Conservation (phyloP, 345 rosid species). For the Acer yangbiense region DNA sequence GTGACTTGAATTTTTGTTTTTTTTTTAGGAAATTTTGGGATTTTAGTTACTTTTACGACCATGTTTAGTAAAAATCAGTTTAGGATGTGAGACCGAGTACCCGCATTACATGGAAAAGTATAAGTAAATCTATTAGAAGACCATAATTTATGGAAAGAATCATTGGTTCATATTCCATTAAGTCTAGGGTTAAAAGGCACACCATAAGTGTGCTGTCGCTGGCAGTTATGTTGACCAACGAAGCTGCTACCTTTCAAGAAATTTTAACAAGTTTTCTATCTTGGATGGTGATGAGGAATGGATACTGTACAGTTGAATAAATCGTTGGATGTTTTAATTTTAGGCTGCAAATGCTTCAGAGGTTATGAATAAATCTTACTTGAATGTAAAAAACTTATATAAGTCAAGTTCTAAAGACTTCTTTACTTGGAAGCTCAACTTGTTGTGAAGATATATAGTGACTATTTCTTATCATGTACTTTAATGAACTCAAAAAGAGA, state of each 20-base stretch:
- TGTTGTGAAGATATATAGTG: neutral
- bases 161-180: neutral
- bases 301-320: neutral
- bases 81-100: neutral
- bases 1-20: neutral
- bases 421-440: neutral
- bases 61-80: neutral
- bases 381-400: neutral
- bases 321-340: neutral
- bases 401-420: neutral
- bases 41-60: neutral
- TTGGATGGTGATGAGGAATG: neutral
- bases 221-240: neutral
- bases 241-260: conserved; percentile 3
- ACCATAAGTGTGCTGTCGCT: neutral
- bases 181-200: too few species aligned
- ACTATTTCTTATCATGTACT: neutral
- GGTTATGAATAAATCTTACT: neutral
- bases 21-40: neutral
- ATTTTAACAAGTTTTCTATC: neutral
- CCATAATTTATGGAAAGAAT: neutral
- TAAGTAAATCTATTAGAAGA: neutral
- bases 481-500: neutral
- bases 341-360: neutral
- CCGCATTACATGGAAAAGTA: too few species aligned